These are phyloP conservation scores for Asterella californica DNA, from an alignment of 225 moss, liverwort and hornwort species.

Conservation along the genomic window DNA sequence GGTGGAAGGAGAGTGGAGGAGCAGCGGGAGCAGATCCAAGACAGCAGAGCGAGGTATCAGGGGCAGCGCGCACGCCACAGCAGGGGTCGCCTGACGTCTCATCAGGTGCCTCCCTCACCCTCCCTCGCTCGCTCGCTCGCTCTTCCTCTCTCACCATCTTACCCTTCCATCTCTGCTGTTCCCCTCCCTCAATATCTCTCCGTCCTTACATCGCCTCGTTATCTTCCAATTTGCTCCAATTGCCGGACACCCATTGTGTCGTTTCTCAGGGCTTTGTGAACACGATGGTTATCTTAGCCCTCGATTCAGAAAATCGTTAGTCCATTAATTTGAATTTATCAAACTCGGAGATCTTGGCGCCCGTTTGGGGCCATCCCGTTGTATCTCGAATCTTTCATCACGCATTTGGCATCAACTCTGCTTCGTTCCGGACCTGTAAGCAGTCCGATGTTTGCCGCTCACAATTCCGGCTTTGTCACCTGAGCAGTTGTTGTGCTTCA, in stretches of 20 bases:
- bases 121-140: slow-evolving; percentile 29
- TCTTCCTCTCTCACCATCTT: slow-evolving; percentile 22
- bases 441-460: slow-evolving; percentile 25
- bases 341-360: slow-evolving; percentile 33
- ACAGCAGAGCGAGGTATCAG: slow-evolving; percentile 51
- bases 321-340: slow-evolving; percentile 15
- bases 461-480: slow-evolving; percentile 31
- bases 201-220: slow-evolving; percentile 23
- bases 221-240: slow-evolving; percentile 1
- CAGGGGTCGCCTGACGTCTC: slow-evolving; percentile 50
- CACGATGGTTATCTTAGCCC: slow-evolving; percentile 24
- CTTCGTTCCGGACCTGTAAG: slow-evolving; percentile 16
- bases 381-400: slow-evolving; percentile 33
- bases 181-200: slow-evolving; percentile 24
- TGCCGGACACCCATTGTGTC: neutral
- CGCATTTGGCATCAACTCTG: slow-evolving; percentile 10
- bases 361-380: slow-evolving; percentile 43
- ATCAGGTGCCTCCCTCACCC: slow-evolving; percentile 54
- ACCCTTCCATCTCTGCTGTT: slow-evolving; percentile 33
- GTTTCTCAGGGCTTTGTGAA: slow-evolving; percentile 16
- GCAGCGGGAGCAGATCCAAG: slow-evolving; percentile 52
- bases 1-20: slow-evolving; percentile 41
- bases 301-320: slow-evolving; percentile 16
- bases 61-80: slow-evolving; percentile 47
- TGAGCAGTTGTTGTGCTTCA: slow-evolving; percentile 49